Evolutionary conservation across 2,329 filamentous ascomycete species (phyloP), one percentile per base, ranked within the genome.

Genomic region (Colletotrichum nymphaeae): DNA sequence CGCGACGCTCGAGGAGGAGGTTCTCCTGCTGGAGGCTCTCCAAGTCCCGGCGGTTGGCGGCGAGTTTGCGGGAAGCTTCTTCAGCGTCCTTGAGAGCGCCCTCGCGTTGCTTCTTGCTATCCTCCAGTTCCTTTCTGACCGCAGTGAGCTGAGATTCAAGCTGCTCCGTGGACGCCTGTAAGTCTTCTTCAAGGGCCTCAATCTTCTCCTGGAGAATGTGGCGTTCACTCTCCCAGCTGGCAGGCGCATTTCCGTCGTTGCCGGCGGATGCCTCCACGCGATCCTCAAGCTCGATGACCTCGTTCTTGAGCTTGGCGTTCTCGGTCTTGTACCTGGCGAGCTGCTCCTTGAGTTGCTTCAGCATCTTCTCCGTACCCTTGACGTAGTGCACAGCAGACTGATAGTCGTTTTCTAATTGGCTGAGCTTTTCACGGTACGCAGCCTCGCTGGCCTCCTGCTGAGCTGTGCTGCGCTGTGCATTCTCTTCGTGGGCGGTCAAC

Each of bases 311-410:
- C 73, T 93, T 93, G 22, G 88, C 86, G 79, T 98, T 98, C 74
- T 97, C 93, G 14, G 91, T 85, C 88, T 98, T 98, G 84, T 97
- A 97, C 71, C 95, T 94, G 67, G 93, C 89, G n/a, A 99, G 88
- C 84, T 99, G 97, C 79, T 98, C 95, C 86, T 98, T 98, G 88
- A 99, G 96, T 83, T 97, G 96, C 83, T 97, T 95, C 62, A 99
- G 90, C 95, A 99, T 98, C 89, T 98, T 98, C 84, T 99, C 97
- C 1, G 97, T 98, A 72, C 97, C 97, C 83, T 98, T 97, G 77
- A 99, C 94, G 80, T 99, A 99, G 83, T 98, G 97, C 63, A 98
- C 95, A 19, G 97, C 96, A 55, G 97, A 98, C 83, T 98, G 95
- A 81, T 99, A 98, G 82, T 99, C 97, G 80, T 95, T 97, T 84